Conservation (phyloP, 2,329 filamentous ascomycete species). For the Hymenoscyphus linearis region DNA sequence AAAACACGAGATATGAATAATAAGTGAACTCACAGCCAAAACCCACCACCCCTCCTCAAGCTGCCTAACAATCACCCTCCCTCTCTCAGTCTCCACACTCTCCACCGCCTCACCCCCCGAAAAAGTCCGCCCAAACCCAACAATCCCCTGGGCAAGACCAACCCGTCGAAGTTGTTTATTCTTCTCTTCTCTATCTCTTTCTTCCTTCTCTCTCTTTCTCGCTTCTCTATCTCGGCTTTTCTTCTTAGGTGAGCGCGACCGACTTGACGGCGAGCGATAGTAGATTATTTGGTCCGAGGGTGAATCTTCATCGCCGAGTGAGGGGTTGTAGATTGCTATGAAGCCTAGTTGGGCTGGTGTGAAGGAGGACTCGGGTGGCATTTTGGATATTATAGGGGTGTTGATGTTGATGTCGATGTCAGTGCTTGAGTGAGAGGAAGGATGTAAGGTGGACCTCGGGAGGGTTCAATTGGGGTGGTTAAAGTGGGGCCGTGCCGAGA, state of each 20-base stretch:
- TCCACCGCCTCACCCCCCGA: conserved; percentile 72
- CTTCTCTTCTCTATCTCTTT: conserved; percentile 53
- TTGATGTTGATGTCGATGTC: background rate
- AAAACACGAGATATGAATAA: conserved; percentile 12
- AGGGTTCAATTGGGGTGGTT: background rate
- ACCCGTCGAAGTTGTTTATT: conserved; percentile 90
- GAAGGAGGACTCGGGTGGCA: background rate
- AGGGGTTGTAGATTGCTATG: conserved; percentile 91
- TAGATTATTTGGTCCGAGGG: conserved; percentile 84
- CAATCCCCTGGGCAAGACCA: conserved; percentile 93
- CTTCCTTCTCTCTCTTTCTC: conserved; percentile 18
- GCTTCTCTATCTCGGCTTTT: conserved; percentile 2
- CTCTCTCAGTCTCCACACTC: conserved; percentile 85
- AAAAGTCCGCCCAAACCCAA: conserved; percentile 86
- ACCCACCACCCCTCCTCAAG: conserved; percentile 95
- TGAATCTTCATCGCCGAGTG: conserved; percentile 58
- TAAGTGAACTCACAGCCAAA: conserved; percentile 62
- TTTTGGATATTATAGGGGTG: background rate
- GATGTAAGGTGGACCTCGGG: background rate
- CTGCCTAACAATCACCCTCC: conserved; percentile 78
- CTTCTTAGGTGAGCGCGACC: conserved; percentile 8
- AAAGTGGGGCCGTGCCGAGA: background rate
- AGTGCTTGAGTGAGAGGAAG: background rate
- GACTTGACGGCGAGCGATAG: conserved; percentile 47
- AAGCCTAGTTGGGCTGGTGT: conserved; percentile 80